phyloP scores from a whole-genome alignment of 352 stramenopile genomes.

The Pythium folliculosum region DNA sequence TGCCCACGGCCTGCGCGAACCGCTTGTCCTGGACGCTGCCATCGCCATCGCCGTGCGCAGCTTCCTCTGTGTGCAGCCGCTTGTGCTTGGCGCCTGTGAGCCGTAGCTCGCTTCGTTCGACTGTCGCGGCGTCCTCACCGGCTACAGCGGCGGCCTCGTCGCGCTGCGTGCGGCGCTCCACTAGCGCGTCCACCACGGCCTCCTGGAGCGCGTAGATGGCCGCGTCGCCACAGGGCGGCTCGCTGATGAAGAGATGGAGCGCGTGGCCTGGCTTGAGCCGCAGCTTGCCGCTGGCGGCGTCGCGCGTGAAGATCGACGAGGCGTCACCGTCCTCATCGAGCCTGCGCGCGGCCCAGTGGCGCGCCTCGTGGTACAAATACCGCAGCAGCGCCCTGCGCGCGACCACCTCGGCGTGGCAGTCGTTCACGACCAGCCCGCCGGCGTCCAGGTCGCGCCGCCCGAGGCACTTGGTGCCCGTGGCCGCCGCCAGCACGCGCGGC shows the following conservation, averaged over 20 bases:
- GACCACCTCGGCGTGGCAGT: slow-evolving; percentile 94
- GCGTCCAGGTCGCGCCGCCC: slow-evolving; percentile 59
- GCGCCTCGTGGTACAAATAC: slow-evolving; percentile 85
- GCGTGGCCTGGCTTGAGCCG: slow-evolving; percentile 54
- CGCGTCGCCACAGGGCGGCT: slow-evolving; percentile 92
- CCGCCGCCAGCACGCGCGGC: slow-evolving; percentile 53
- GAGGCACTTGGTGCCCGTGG: slow-evolving; percentile 84
- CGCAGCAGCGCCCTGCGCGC: slow-evolving; percentile 81
- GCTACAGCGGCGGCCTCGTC: neutral
- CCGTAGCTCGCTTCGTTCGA: slow-evolving; percentile 45
- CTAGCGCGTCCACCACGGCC: slow-evolving; percentile 65
- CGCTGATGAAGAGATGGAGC: slow-evolving; percentile 92
- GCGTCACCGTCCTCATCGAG: neutral
- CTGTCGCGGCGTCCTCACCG: neutral
- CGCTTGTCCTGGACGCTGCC: slow-evolving; percentile 36
- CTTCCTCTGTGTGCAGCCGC: slow-evolving; percentile 6
- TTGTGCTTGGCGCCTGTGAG: slow-evolving; percentile 71
- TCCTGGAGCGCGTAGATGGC: slow-evolving; percentile 90
- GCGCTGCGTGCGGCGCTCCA: slow-evolving; percentile 42
- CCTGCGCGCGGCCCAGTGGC: slow-evolving; percentile 31
- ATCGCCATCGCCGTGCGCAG: slow-evolving; percentile 3
- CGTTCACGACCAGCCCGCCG: slow-evolving; percentile 86
- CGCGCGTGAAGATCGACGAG: slow-evolving; percentile 54
- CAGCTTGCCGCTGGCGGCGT: slow-evolving; percentile 38
- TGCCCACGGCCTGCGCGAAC: slow-evolving; percentile 70